Evolutionary conservation across 2,329 filamentous ascomycete species (phyloP).

Genomic region (Stachybotrys chartarum): DNA sequence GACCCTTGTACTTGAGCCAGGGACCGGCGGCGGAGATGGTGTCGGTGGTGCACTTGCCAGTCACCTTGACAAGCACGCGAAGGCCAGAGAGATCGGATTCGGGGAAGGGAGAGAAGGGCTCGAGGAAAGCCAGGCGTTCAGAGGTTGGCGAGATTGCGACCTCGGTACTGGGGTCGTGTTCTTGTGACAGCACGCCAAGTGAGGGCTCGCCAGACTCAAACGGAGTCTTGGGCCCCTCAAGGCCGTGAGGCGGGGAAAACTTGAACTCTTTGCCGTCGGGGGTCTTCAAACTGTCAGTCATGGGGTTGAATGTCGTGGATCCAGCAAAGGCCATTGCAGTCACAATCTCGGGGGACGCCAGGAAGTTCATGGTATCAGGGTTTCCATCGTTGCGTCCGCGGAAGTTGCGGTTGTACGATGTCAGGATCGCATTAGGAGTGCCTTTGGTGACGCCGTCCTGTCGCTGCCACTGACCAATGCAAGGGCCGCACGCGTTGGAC

Average conservation of each 20-base stretch:
- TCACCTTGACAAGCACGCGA: slow-evolving; percentile 88
- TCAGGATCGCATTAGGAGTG: slow-evolving; percentile 87
- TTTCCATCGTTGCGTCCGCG: slow-evolving; percentile 96
- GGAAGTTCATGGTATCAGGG: slow-evolving; percentile 95
- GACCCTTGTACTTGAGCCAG: slow-evolving; percentile 98
- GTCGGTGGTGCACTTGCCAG: slow-evolving; percentile 95
- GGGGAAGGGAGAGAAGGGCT: slow-evolving; percentile 85
- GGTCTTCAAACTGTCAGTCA: slow-evolving; percentile 77
- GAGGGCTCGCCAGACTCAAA: slow-evolving; percentile 73
- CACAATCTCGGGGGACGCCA: slow-evolving; percentile 92
- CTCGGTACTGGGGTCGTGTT: slow-evolving; percentile 61
- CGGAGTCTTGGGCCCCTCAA: slow-evolving; percentile 50
- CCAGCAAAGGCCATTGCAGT: slow-evolving; percentile 94
- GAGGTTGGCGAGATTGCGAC: slow-evolving; percentile 84
- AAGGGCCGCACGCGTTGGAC: slow-evolving; percentile 89
- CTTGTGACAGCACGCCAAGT: slow-evolving; percentile 65
- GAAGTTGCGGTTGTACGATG: slow-evolving; percentile 98
- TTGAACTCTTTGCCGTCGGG: slow-evolving; percentile 76
- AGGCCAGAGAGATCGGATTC: slow-evolving; percentile 65
- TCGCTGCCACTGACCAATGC: slow-evolving; percentile 92
- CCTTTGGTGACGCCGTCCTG: slow-evolving; percentile 81
- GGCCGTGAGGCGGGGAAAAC: slow-evolving; percentile 73
- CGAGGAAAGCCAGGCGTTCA: slow-evolving; percentile 79
- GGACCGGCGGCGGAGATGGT: slow-evolving; percentile 93
- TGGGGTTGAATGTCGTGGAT: slow-evolving; percentile 89